Base-by-base conservation (phyloP, 2,329 filamentous ascomycete species). In the Lachnellula cervina region DNA sequence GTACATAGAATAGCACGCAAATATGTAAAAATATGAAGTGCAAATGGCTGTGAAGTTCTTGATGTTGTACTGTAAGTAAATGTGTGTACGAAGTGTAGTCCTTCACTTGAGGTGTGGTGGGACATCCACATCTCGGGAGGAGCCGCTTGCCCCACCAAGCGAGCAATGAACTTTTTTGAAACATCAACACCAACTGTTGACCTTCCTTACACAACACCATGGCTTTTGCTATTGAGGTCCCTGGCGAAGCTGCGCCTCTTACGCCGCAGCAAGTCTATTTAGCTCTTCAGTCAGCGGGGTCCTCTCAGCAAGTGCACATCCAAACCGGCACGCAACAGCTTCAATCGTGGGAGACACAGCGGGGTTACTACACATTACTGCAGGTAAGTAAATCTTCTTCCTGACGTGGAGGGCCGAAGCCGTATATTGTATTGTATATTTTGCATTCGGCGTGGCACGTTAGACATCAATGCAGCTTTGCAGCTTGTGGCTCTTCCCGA, bases 171-270 rank as follows among this genome's bases (percentile, higher is more conserved):
- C 42, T 21, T 44, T 46, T 52, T 38, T 32, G 40, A 49, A 48
- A 46, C 34, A 21, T 16, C 34, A 35, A 32, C n/a, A 38, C n/a
- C 14, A 19, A 8, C 28, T 32, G 28, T 32, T 32, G 17, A 25
- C 19, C n/a, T 19, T 49, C 35, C 38, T n/a, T 32, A 19, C 37
- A 44, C 19, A 35, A 54, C 17, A 50, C 32, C 67, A 90, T 90
- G 87, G 82, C 78, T 69, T 86, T 86, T 71, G 73, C 81, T 58
- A 84, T 95, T 68, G 90, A 96, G 75, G 84, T 90, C 57, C 81
- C 89, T 6, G 91, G 88, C 62, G 90, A 94, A 74, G 87, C 90
- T 45, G 90, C 80, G 63, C 88, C 88, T 53, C 76, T 92, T 60
- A 84, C 72, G 57, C 72, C 80, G 56, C 76, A 80, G 56, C 81